These are phyloP conservation scores for Prunus davidiana DNA, from an alignment of 306 rosid species.

Conservation along the genomic window DNA sequence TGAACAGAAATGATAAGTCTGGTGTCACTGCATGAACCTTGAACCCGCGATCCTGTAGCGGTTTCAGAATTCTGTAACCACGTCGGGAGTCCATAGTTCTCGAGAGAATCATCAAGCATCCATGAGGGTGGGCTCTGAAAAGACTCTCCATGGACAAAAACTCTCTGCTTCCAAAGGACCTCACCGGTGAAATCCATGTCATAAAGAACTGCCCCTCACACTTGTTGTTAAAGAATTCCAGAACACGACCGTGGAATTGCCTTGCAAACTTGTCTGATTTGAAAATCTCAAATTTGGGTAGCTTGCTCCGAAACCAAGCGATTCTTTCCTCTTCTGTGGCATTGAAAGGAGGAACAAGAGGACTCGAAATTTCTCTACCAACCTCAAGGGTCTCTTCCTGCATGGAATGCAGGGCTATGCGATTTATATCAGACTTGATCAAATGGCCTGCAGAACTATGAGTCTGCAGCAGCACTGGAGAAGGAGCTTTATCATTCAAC, in stretches of 20 bases:
- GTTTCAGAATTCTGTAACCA: constrained; percentile 54
- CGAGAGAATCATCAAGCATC: constrained; percentile 64
- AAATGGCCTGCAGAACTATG: constrained; percentile 8
- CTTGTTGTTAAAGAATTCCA: constrained; percentile 29
- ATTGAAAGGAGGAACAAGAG: constrained; percentile 41
- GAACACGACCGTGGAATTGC: constrained; percentile 43
- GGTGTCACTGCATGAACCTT: constrained; percentile 59
- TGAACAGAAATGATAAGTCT: constrained; percentile 61
- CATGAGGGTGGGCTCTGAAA: constrained; percentile 61
- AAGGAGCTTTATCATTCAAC: constrained; percentile 1
- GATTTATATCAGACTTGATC: constrained; percentile 20
- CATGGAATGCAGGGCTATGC: constrained; percentile 20
- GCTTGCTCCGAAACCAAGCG: constrained; percentile 44
- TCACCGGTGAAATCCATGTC: constrained; percentile 61
- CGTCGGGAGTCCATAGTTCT: constrained; percentile 50
- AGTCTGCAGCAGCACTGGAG: constrained; percentile 12
- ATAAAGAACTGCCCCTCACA: constrained; percentile 63
- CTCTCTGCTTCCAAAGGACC: constrained; percentile 47
- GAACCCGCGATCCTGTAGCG: constrained; percentile 53
- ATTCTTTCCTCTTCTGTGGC: constrained; percentile 46
- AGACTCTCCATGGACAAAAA: constrained; percentile 47
- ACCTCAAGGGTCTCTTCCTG: constrained; percentile 28
- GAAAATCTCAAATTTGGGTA: constrained; percentile 45
- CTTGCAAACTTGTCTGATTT: constrained; percentile 35
- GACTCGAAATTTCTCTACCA: constrained; percentile 20